Base-by-base conservation (phyloP, 139 green algal species). In the Picochlorum sp. region DNA sequence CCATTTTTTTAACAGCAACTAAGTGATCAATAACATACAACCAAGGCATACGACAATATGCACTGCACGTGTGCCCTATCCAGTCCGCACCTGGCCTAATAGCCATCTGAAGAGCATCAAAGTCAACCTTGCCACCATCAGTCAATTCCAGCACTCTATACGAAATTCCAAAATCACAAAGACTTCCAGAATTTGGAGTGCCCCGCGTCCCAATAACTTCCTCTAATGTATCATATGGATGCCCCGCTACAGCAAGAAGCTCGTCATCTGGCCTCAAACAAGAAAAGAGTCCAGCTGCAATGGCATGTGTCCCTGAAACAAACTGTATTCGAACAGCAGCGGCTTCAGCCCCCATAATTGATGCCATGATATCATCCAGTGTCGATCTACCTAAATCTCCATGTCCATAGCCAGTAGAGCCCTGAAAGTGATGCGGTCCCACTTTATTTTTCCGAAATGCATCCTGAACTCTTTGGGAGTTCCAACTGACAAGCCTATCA, bases 221-320 rank as follows among this genome's bases (percentile, higher is more conserved):
- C 67, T 96, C 85, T 73, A 98, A 68, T 0, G 91, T 98, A 81
- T 98, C 91, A 43, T 98, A 98, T 0, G 89, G 89, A 39, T 75
- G 87, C 35, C 89, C 89, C 6, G 80, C 79, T 36, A 90, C 79
- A 7, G 79, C 79, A 50, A 97, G 70, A 57, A 97, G 79, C 77
- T 94, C 83, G 62, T 97, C 81, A 0, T 86, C 89, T 4, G 89
- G 91, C 36, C 90, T 68, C 55, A 98, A 73, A 52, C 78, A 81
- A 7, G 75, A 78, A 62, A 79, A 97, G 31, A 97, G 73, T 8
- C 77, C 90, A 4, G 53, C 62, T 20, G 88, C 74, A 41, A 97
- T 96, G 41, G 90, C 90, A 61, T 97, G 90, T 0, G 90, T 97
- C 26, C 90, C 90, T 20, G 77, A 90, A 35, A 96, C 74, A 58